Conservation (phyloP, 768 basidiomycete species). For the Pisolithus orientalis region DNA sequence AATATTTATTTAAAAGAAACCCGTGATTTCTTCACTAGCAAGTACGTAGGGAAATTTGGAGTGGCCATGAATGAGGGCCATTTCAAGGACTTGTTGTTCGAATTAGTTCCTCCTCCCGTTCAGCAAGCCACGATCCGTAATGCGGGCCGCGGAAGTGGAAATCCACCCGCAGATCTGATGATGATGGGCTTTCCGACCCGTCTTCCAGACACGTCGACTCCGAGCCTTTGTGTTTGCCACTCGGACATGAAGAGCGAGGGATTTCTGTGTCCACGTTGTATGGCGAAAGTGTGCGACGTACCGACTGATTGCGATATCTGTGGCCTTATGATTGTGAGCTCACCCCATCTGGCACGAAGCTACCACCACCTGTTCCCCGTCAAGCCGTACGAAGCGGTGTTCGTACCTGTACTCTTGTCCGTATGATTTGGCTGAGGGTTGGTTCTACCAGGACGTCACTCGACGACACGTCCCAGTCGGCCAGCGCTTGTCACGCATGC, state of each 20-base stretch:
- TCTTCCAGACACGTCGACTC: constrained; percentile 75
- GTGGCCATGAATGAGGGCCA: constrained; percentile 99
- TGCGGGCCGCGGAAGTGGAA: constrained; percentile 39
- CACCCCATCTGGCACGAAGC: constrained; percentile 93
- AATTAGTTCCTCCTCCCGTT: constrained; percentile 91
- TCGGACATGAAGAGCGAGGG: constrained; percentile 88
- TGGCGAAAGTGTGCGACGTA: constrained; percentile 92
- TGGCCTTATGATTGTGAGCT: constrained; percentile 95
- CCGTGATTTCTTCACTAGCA: constrained; percentile 1
- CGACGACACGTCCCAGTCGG: constrained; percentile 31
- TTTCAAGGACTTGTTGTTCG: constrained; percentile 93
- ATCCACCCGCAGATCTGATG: constrained; percentile 85
- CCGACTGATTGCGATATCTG: constrained; percentile 98
- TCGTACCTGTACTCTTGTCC: constrained; percentile 29
- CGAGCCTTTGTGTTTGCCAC: constrained; percentile 90
- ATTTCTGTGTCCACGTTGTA: constrained; percentile 91
- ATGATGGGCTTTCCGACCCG: constrained; percentile 99
- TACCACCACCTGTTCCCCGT: constrained; percentile 97
- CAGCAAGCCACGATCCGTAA: constrained; percentile 52
- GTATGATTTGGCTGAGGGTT: constrained; percentile 2
- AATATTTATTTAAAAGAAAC: neutral
- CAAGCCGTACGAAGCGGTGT: constrained; percentile 78
- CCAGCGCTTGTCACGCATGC: constrained; percentile 68
- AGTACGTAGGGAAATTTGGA: constrained; percentile 67
- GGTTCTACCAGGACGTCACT: constrained; percentile 30